Evolutionary conservation across 106 monocot species (phyloP).

Genomic region (Hemerocallis citrina): DNA sequence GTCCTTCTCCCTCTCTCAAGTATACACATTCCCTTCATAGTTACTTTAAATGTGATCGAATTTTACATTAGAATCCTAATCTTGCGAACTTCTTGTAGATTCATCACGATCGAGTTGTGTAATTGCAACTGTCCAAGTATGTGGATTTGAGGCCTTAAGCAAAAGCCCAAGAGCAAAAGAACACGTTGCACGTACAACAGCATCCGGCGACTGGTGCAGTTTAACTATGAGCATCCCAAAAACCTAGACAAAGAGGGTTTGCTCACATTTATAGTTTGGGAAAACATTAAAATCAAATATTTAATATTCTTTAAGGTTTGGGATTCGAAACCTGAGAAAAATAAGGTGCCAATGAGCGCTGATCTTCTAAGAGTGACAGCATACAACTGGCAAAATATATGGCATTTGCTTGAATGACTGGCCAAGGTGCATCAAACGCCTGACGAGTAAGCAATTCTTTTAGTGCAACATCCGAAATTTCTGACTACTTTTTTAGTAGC

Average conservation of each 20-base stretch:
- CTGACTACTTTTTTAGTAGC: not conserved
- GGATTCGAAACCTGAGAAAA: slow-evolving; percentile 49
- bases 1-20: too few species aligned
- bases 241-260: slow-evolving; percentile 35
- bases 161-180: slow-evolving; percentile 65
- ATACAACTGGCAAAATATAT: slow-evolving; percentile 85
- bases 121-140: slow-evolving; percentile 15
- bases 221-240: slow-evolving; percentile 52
- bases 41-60: not conserved
- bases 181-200: slow-evolving; percentile 74
- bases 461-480: not conserved
- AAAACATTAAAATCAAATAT: not conserved
- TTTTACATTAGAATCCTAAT: slow-evolving; percentile 9
- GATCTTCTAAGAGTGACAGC: slow-evolving; percentile 65
- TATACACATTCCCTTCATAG: too few species aligned
- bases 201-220: slow-evolving; percentile 56
- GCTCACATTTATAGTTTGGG: not conserved
- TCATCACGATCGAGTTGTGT: slow-evolving; percentile 34
- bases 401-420: slow-evolving; percentile 88
- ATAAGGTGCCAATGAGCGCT: slow-evolving; percentile 56
- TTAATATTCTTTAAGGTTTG: not conserved
- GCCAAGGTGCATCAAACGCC: slow-evolving; percentile 98
- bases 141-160: slow-evolving; percentile 47
- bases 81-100: slow-evolving; percentile 31
- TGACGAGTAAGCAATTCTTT: slow-evolving; percentile 2